phyloP scores from a whole-genome alignment of 106 monocot genomes.

The Vanilla planifolia region DNA sequence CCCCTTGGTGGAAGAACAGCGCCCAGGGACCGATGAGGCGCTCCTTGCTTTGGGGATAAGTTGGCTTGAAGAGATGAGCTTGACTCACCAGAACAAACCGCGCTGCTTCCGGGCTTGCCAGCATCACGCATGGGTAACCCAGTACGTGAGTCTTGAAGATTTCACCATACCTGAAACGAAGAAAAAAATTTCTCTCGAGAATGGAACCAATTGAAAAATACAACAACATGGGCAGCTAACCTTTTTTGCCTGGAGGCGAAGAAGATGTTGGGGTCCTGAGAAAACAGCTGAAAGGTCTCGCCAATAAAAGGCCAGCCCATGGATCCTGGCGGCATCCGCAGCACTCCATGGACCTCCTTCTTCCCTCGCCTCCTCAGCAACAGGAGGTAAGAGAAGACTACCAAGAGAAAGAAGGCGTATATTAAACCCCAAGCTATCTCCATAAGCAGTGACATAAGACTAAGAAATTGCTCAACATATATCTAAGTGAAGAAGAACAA shows the following conservation, averaged over 20 bases:
- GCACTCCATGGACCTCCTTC: neutral
- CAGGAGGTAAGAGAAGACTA: neutral
- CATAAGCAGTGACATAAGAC: no score
- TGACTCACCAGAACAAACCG: conserved; percentile 59
- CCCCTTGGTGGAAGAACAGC: conserved; percentile 76
- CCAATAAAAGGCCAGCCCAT: conserved; percentile 9
- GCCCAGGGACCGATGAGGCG: conserved; percentile 70
- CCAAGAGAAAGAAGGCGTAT: neutral
- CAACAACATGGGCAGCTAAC: conserved; percentile 3
- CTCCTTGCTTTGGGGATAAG: conserved; percentile 82
- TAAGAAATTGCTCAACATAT: no score
- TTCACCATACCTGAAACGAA: conserved; percentile 51
- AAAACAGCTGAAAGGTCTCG: conserved; percentile 8
- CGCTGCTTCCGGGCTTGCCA: conserved; percentile 84
- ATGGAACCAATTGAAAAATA: neutral
- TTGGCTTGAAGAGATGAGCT: conserved; percentile 60
- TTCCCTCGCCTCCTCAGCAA: no score
- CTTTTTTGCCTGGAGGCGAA: conserved; percentile 25
- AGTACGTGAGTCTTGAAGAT: conserved; percentile 68
- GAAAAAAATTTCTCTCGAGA: neutral
- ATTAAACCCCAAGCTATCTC: neutral
- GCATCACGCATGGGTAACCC: conserved; percentile 74
- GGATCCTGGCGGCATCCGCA: conserved; percentile 4
- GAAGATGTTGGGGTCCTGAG: conserved; percentile 12
- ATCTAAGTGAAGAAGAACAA: no score